A percentile compares a stretch with the other conserved stretches of the same genome.
Conservation (phyloP, 2,329 filamentous ascomycete genomes). For the Trichoderma asperellum region DNA sequence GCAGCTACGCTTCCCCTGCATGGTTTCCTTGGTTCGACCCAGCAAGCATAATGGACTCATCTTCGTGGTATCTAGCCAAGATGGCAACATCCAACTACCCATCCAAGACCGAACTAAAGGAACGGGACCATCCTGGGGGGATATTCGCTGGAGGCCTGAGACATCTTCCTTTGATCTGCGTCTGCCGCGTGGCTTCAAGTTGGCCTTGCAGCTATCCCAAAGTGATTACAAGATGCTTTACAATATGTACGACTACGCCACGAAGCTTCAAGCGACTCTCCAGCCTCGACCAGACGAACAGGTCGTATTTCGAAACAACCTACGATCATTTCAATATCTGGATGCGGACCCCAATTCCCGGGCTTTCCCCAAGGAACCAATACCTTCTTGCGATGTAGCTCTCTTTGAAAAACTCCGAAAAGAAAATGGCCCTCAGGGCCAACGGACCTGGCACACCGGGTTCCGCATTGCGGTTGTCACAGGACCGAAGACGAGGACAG, state of each 20-base stretch:
- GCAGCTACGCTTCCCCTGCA: slow-evolving; percentile 70
- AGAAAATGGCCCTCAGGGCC: slow-evolving; percentile 72
- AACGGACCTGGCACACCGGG: slow-evolving; percentile 74
- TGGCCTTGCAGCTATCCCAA: slow-evolving; percentile 72
- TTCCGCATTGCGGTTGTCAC: slow-evolving; percentile 80
- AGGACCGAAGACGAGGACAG: slow-evolving; percentile 73
- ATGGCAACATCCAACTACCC: slow-evolving; percentile 72
- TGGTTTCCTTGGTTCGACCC: slow-evolving; percentile 74
- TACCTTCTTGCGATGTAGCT: slow-evolving; percentile 71
- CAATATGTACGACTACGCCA: slow-evolving; percentile 84
- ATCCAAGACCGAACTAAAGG: slow-evolving; percentile 68
- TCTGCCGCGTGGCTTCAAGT: slow-evolving; percentile 74
- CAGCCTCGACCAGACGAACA: slow-evolving; percentile 71
- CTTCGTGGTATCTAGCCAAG: slow-evolving; percentile 78
- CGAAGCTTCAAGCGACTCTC: slow-evolving; percentile 73
- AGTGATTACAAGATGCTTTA: slow-evolving; percentile 79
- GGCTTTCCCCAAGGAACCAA: slow-evolving; percentile 75
- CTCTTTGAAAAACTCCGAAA: slow-evolving; percentile 74
- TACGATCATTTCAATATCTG: slow-evolving; percentile 80
- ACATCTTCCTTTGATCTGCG: slow-evolving; percentile 67
- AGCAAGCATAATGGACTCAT: slow-evolving; percentile 70
- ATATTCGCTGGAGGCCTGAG: slow-evolving; percentile 77
- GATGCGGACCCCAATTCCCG: slow-evolving; percentile 71
- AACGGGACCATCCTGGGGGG: slow-evolving; percentile 77
- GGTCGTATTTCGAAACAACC: slow-evolving; percentile 67